These are phyloP conservation scores for Leccinum incarnatum DNA, from an alignment of 768 basidiomycete genomes.

Conservation along the genomic window DNA sequence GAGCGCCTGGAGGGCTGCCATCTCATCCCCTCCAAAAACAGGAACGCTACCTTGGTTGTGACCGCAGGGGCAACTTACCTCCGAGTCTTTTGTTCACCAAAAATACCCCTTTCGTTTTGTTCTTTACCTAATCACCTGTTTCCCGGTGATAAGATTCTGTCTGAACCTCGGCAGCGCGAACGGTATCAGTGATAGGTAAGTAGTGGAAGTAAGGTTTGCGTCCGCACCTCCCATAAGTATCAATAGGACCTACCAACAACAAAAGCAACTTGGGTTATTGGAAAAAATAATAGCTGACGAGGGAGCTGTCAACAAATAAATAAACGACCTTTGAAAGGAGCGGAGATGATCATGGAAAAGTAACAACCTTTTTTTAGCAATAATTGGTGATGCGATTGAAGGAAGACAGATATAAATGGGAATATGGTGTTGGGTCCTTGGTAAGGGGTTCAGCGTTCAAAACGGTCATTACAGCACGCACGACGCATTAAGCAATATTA, in stretches of 20 bases:
- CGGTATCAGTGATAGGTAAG: conserved; percentile 10
- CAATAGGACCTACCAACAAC: conserved; percentile 6
- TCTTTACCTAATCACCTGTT: conserved; percentile 51
- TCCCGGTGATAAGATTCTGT: conserved; percentile 54
- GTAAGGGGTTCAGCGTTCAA: conserved; percentile 3
- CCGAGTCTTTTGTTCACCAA: conserved; percentile 39
- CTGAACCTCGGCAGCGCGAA: conserved; percentile 42
- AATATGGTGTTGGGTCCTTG: conserved; percentile 16
- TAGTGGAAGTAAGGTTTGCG: conserved; percentile 25
- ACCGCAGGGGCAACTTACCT: conserved; percentile 30
- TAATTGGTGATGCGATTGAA: conserved; percentile 52
- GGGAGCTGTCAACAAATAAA: background rate
- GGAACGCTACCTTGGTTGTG: conserved; percentile 4
- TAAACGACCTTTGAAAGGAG: conserved; percentile 1
- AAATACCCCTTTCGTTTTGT: conserved; percentile 53
- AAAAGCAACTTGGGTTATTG: background rate
- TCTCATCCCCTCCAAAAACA: conserved; percentile 5
- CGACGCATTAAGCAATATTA: conserved; percentile 10
- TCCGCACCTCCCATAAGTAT: conserved; percentile 13
- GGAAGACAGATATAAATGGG: conserved; percentile 48
- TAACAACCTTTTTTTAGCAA: conserved; percentile 2
- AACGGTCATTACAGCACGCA: conserved; percentile 6
- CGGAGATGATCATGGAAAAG: conserved; percentile 28
- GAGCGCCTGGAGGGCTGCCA: background rate
- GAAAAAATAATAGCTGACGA: background rate